Evolutionary conservation across 805 yeast genomes (phyloP), one percentile per base, ranked within the genome.

Genomic region (Limtongozyma cylindracea): DNA sequence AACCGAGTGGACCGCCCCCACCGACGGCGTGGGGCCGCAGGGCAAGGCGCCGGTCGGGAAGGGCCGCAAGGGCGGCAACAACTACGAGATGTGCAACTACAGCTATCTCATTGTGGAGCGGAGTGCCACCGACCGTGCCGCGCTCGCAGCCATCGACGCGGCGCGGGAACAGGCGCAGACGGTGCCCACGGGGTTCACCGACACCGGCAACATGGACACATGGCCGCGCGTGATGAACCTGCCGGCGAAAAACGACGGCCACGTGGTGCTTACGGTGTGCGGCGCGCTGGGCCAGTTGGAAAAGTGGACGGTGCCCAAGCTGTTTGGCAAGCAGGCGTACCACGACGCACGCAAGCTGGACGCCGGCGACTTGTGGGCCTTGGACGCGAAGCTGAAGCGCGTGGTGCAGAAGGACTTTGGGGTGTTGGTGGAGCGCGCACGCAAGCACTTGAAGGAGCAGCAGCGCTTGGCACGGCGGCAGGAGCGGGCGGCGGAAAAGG

Each of bases 361-460:
- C n/a, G 60, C 61, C 37, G 93, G 94, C 12, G 98, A 88, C 39
- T 44, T 69, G 23, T 88, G 96, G 98, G 69, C 73, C 2, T 35
- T 40, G 24, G 23, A 11, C 22, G 24, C 15, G 29, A 27, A 13
- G 19, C 6, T 13, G 15, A 5, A 5, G 15, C 6, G 15, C 15
- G 5, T 6, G 6, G 15, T 13, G 6, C 5, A 13, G 15, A 6
- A 13, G 15, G 6, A 13, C 6, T 13, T 13, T 5, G 15, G 6
- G 6, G 6, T 5, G 15, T 13, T 13, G 15, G 15, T n/a, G n/a
- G n/a, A n/a, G n/a, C n/a, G n/a, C n/a, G n/a, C n/a, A n/a, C n/a
- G n/a, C n/a, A n/a, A n/a, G n/a, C n/a, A n/a, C n/a, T n/a, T 6
- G 15, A 13, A 5, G 15, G 6, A 5, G 15, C 15, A 13, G 6